Evolutionary conservation across 192 early-diverging fungal genomes (phyloP), one percentile per base, ranked within the genome.

Genomic region (Coemansia sp.): DNA sequence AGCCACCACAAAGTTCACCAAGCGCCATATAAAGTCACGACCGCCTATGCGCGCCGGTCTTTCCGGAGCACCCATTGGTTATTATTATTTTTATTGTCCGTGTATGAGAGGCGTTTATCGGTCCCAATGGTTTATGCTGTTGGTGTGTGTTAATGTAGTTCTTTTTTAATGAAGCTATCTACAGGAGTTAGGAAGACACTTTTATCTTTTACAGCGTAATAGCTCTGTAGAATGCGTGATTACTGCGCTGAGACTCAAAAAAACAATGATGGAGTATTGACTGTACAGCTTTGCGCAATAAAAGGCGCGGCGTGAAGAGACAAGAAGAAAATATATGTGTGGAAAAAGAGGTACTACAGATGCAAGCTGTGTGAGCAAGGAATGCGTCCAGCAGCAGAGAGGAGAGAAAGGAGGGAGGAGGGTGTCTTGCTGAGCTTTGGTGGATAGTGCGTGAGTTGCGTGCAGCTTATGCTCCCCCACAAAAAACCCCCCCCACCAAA

Each of bases 1-100:
- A 1, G 76, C 59, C 0, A 73, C 71, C 2, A 73, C 63, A 28
- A 79, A 47, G 60, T 79, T 79, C 49, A 73, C 66, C 55, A 73
- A 51, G 50, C 67, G 76, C 76, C 76, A 79, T 49, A 65, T 63
- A 21, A 73, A 54, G 49, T 71, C 67, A 28, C 56, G 61, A 41
- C 51, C 52, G 18, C 31, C 27, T 53, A 32, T 24, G 52, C 54
- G 26, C 26, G 26, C 14, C 54, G 27, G 27, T 18, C 54, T 10
- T 18, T 26, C 54, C 14, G 54, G 54, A 26, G 54, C 54, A 26
- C 27, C 54, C 54, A 55, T 55, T 28, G 54, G 52, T 22, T 16
- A 16, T 44, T 44, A 44, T 16, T 34, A 7, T 44, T 44, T 44
- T 44, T 10, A 16, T n/a, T n/a, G 8, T 44, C 16, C 16, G 14